Conservation (phyloP, 441 rosid genomes). For the Bocquillonia castaneifolia region DNA sequence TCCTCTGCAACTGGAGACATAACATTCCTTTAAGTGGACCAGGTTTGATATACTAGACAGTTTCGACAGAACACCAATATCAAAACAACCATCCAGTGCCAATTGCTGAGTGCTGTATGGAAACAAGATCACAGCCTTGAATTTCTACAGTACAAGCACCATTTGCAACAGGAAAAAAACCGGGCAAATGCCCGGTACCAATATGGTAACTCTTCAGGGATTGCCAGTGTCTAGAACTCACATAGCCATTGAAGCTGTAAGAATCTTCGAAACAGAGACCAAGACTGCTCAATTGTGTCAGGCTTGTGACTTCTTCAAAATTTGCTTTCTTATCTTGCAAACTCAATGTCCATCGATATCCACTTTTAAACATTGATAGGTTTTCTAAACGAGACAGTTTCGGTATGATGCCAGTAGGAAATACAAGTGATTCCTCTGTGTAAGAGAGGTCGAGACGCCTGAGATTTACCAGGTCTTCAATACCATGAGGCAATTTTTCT, state of each 20-base stretch:
- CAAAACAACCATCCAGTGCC: constrained; percentile 24
- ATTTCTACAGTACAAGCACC: constrained; percentile 10
- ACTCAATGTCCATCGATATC: constrained; percentile 21
- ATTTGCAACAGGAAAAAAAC: constrained; percentile 11
- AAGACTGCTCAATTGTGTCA: constrained; percentile 4
- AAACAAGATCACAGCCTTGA: constrained; percentile 18
- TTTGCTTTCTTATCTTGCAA: background rate
- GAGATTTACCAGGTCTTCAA: constrained; percentile 18
- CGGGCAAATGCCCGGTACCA: constrained; percentile 17
- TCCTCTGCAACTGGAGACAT: constrained; percentile 21
- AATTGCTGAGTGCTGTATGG: constrained; percentile 23
- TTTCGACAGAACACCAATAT: constrained; percentile 16
- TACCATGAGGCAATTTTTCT: background rate
- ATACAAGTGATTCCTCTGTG: background rate
- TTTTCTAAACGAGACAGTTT: constrained; percentile 17
- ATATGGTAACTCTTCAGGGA: constrained; percentile 21
- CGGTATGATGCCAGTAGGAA: constrained; percentile 4
- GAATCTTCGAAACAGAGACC: constrained; percentile 19
- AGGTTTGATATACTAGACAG: constrained; percentile 15
- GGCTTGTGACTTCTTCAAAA: constrained; percentile 15
- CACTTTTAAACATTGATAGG: constrained; percentile 21
- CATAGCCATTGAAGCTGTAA: constrained; percentile 19
- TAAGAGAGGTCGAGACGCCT: constrained; percentile 16
- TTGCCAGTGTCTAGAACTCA: constrained; percentile 23
- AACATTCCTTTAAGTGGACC: constrained; percentile 17